Evolutionary conservation across 257 asterid species (phyloP).

Genomic region (Ballota nigra): DNA sequence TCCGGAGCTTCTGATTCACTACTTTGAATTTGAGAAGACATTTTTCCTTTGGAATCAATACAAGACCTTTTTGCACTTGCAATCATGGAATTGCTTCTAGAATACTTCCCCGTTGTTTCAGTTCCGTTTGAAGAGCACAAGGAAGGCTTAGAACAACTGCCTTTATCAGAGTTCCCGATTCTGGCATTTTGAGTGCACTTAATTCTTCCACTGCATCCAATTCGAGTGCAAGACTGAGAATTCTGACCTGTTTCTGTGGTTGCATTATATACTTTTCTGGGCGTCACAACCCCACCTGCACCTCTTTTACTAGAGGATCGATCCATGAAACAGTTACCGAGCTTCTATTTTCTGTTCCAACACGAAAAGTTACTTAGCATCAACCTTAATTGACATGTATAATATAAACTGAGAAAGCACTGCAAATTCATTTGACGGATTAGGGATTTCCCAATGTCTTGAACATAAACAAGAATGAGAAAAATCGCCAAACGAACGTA

Average conservation of each 20-base stretch:
- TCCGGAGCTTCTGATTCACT: too few species aligned
- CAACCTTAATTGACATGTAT: too few species aligned
- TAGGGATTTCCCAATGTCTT: neutral
- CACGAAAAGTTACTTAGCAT: constrained; percentile 11
- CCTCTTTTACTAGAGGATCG: constrained; percentile 44
- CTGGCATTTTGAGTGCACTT: constrained; percentile 40
- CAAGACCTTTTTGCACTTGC: constrained; percentile 29
- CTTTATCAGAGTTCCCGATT: constrained; percentile 37
- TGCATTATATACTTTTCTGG: constrained; percentile 37
- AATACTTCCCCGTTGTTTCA: constrained; percentile 37
- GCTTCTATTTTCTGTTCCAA: constrained; percentile 28
- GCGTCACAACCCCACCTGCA: constrained; percentile 32
- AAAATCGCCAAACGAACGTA: neutral
- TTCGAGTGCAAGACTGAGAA: constrained; percentile 68
- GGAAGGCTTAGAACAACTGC: constrained; percentile 39
- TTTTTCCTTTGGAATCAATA: constrained; percentile 22
- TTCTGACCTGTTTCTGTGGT: constrained; percentile 35
- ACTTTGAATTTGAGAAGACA: too few species aligned
- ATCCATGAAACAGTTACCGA: constrained; percentile 38
- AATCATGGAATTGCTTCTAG: constrained; percentile 23
- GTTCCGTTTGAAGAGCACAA: constrained; percentile 42
- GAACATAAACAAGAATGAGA: too few species aligned
- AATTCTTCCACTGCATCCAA: constrained; percentile 77
- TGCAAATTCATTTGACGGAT: neutral
- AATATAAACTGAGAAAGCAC: too few species aligned